Percentiles rank a stretch among this genome's conserved stretches.
phyloP scores from a whole-genome alignment of 164 flowering plant genomes.

The Stephania japonica region DNA sequence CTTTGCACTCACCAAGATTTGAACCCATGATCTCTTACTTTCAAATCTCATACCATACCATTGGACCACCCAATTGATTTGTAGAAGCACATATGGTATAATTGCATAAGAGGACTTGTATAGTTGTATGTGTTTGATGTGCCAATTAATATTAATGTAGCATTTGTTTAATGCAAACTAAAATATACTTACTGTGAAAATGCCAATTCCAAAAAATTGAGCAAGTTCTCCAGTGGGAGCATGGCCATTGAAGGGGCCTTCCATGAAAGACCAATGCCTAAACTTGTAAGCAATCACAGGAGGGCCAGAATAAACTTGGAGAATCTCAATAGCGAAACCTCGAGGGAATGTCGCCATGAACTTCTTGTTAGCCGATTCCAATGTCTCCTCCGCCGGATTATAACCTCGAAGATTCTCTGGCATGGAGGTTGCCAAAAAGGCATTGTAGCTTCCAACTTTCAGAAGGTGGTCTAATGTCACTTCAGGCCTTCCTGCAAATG shows the following conservation, averaged over 20 bases:
- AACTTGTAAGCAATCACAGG: slow-evolving; percentile 63
- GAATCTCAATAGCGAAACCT: slow-evolving; percentile 61
- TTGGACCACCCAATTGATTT: no score
- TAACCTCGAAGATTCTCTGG: slow-evolving; percentile 38
- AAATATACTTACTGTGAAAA: slow-evolving; percentile 25
- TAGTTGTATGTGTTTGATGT: not conserved
- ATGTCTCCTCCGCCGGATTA: slow-evolving; percentile 31
- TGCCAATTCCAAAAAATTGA: slow-evolving; percentile 44
- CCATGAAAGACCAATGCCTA: slow-evolving; percentile 84
- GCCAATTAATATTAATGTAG: not conserved
- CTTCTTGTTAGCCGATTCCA: slow-evolving; percentile 19
- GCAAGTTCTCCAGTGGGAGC: slow-evolving; percentile 60
- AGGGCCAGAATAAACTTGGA: slow-evolving; percentile 63
- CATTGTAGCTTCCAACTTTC: slow-evolving; percentile 54
- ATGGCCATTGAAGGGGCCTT: slow-evolving; percentile 74
- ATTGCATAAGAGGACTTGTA: not conserved
- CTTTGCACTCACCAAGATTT: no score
- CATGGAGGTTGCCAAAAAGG: slow-evolving; percentile 44
- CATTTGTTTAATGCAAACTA: not conserved
- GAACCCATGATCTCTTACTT: no score
- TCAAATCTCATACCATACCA: no score
- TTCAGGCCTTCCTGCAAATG: slow-evolving; percentile 33
- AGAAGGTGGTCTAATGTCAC: slow-evolving; percentile 23
- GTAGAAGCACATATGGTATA: not conserved
- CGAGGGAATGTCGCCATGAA: slow-evolving; percentile 58